phyloP scores from a whole-genome alignment of 257 asterid genomes.

The Scutellaria barbata region DNA sequence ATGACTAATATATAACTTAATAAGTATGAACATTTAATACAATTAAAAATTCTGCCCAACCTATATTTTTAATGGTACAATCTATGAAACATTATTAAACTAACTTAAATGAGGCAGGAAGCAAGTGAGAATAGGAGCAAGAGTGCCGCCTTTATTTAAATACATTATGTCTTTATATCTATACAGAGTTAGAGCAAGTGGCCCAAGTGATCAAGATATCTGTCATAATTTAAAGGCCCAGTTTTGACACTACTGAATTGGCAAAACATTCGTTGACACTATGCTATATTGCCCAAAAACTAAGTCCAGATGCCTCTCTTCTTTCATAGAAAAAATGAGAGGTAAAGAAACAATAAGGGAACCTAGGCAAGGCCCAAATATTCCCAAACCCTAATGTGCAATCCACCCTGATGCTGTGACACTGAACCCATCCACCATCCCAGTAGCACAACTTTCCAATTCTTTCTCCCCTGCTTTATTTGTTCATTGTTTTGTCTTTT shows the following conservation, averaged over 20 bases:
- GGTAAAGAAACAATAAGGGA: not conserved
- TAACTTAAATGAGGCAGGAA: not conserved
- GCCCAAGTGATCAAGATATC: not conserved
- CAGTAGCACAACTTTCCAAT: not conserved
- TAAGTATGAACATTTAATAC: conserved; percentile 12
- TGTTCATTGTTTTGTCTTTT: not conserved
- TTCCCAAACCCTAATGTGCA: not conserved
- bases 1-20: not conserved
- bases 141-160: not conserved
- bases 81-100: not conserved
- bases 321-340: not conserved
- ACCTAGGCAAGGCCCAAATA: not conserved
- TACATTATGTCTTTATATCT: not conserved
- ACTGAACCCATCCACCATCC: not conserved
- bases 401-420: not conserved
- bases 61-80: conserved; percentile 14
- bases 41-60: not conserved
- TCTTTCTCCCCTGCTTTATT: not conserved
- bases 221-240: not conserved
- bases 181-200: not conserved
- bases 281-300: not conserved
- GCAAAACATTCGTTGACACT: not conserved
- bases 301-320: not conserved
- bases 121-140: conserved; percentile 1
- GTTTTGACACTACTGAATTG: not conserved